Conservation (phyloP, 805 yeast species). For the Candida endomychidarum region DNA sequence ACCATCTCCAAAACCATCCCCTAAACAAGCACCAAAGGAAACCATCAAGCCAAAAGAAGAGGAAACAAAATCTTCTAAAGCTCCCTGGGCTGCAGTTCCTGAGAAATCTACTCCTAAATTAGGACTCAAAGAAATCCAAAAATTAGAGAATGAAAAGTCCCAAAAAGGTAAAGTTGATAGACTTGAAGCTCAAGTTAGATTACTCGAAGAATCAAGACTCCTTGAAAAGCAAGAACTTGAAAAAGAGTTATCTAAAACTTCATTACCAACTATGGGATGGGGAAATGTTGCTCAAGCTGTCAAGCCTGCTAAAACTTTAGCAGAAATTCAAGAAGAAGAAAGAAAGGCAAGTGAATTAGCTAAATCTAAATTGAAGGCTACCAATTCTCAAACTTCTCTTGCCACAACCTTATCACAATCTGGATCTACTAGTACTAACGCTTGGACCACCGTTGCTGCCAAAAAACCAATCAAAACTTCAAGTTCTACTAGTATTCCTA, state of each 20-base stretch:
- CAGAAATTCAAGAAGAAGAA: constrained; percentile 65
- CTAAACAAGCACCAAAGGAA: too few species aligned
- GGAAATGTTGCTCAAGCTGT: constrained; percentile 25
- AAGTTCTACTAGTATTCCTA: constrained; percentile 11
- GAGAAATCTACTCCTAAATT: constrained; percentile 31
- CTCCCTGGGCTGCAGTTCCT: constrained; percentile 55
- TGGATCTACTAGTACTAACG: constrained; percentile 13
- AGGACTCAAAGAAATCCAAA: constrained; percentile 53
- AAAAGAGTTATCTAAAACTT: constrained; percentile 18
- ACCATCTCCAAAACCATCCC: too few species aligned
- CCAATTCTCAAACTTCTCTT: constrained; percentile 7
- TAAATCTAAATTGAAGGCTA: constrained; percentile 1
- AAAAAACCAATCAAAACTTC: constrained; percentile 8
- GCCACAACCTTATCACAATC: constrained; percentile 11
- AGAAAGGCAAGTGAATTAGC: constrained; percentile 33
- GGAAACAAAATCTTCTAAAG: constrained; percentile 23
- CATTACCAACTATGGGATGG: constrained; percentile 49
- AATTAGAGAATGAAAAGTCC: constrained; percentile 46
- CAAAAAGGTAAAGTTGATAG: constrained; percentile 36
- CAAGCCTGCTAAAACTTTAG: constrained; percentile 49
- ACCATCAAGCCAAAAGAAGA: too few species aligned
- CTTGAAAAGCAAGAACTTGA: constrained; percentile 22
- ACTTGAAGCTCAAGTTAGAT: constrained; percentile 26
- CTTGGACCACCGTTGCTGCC: constrained; percentile 44
- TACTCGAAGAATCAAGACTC: constrained; percentile 13